A percentile compares a stretch with the other conserved stretches of the same genome.
Conservation (phyloP, 2,329 filamentous ascomycete genomes). For the Sporothrix mexicana region DNA sequence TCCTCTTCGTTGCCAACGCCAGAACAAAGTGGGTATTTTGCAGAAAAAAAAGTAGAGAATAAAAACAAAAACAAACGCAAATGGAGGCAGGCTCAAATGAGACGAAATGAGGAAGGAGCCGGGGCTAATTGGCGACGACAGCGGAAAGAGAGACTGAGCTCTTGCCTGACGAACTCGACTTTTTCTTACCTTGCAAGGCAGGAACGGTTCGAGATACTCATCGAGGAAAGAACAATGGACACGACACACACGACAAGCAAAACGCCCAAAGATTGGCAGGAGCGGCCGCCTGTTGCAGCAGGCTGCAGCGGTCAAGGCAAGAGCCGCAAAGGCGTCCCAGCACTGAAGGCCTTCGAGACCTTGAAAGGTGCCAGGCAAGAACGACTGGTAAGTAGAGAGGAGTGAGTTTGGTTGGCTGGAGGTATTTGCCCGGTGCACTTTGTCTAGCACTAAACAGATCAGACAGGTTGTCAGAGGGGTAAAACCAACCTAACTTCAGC, state of each 20-base stretch:
- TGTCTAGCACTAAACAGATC: constrained; percentile 28
- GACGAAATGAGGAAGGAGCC: constrained; percentile 7
- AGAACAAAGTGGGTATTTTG: constrained; percentile 29
- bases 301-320: constrained; percentile 18
- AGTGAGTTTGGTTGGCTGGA: constrained; percentile 6
- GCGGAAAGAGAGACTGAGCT: constrained; percentile 26
- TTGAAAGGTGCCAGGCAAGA: neutral
- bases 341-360: no score
- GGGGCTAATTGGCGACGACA: neutral
- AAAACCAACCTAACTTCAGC: neutral
- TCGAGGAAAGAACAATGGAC: neutral
- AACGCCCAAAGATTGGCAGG: neutral
- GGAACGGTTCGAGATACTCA: neutral
- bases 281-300: neutral
- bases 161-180: neutral
- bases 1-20: neutral
- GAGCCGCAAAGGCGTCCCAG: neutral
- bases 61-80: constrained; percentile 26
- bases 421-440: constrained; percentile 20
- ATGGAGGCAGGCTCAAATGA: constrained; percentile 10
- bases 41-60: constrained; percentile 25
- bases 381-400: neutral
- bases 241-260: neutral
- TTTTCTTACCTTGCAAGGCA: neutral
- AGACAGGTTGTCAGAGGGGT: neutral